phyloP scores from a whole-genome alignment of 176 grass and related monocot genomes.

The Oropetium thomaeum region DNA sequence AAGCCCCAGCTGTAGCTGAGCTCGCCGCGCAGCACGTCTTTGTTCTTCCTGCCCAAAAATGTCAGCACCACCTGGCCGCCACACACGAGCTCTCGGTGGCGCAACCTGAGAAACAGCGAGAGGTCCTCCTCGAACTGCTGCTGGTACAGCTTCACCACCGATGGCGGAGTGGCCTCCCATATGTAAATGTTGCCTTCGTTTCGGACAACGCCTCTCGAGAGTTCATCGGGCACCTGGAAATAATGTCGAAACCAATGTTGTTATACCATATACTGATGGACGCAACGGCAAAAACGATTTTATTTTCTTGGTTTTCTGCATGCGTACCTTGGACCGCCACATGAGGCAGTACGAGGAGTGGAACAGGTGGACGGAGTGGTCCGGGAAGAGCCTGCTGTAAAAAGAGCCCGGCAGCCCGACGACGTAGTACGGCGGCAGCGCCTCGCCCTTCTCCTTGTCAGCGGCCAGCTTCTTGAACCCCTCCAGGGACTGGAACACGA shows the following conservation, averaged over 20 bases:
- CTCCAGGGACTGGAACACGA: slow-evolving; percentile 45
- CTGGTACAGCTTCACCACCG: slow-evolving; percentile 38
- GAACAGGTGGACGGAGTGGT: slow-evolving; percentile 51
- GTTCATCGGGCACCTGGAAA: slow-evolving; percentile 42
- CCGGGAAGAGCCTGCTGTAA: slow-evolving; percentile 57
- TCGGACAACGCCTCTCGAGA: slow-evolving; percentile 9
- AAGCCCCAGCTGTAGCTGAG: slow-evolving; percentile 24
- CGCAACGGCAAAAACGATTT: too few species aligned
- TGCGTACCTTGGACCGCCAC: slow-evolving; percentile 58
- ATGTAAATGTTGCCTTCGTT: slow-evolving; percentile 59
- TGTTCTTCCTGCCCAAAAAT: slow-evolving; percentile 47
- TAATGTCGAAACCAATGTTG: too few species aligned
- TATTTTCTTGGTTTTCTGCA: background rate
- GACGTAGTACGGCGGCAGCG: slow-evolving; percentile 37
- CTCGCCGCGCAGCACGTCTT: slow-evolving; percentile 7
- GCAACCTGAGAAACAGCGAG: slow-evolving; percentile 42
- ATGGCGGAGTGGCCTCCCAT: slow-evolving; percentile 20
- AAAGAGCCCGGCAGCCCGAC: slow-evolving; percentile 60
- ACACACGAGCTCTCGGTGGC: slow-evolving; percentile 29
- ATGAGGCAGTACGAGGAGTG: slow-evolving; percentile 64
- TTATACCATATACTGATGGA: too few species aligned
- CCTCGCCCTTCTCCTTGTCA: background rate
- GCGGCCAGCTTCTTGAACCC: background rate
- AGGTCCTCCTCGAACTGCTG: slow-evolving; percentile 44
- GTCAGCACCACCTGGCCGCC: slow-evolving; percentile 42